These are phyloP conservation scores for Euphorbia schlechtendalii DNA, from an alignment of 441 rosid genomes.

Conservation along the genomic window DNA sequence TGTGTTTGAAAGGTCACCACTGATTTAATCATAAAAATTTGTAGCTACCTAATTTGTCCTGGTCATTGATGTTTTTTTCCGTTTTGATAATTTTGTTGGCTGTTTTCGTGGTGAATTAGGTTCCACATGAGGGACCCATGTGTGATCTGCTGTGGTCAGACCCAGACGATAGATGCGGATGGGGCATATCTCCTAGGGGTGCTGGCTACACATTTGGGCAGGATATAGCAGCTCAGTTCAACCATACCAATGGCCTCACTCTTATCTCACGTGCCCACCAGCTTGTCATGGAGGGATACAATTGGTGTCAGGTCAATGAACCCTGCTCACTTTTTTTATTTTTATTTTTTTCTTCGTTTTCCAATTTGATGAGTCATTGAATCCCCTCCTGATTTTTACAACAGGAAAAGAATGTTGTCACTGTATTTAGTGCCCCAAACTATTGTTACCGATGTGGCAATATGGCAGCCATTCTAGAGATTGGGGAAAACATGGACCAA, in stretches of 20 bases:
- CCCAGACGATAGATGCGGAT: conserved; percentile 97
- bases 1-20: too few species aligned
- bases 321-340: too few species aligned
- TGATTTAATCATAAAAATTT: neutral
- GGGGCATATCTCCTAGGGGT: conserved; percentile 99
- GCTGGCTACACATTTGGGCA: conserved; percentile 99
- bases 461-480: conserved; percentile 91
- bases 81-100: too few species aligned
- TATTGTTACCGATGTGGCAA: too few species aligned
- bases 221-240: conserved; percentile 82
- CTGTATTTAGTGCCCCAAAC: too few species aligned
- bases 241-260: conserved; percentile 82
- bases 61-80: too few species aligned
- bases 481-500: conserved; percentile 97
- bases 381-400: neutral
- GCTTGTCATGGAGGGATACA: conserved; percentile 98
- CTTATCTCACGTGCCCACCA: conserved; percentile 96
- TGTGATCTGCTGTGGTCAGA: conserved; percentile 98
- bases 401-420: too few species aligned
- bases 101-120: conserved; percentile 41
- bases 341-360: too few species aligned
- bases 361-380: too few species aligned
- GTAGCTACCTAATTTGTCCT: too few species aligned
- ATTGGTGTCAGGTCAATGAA: conserved; percentile 84
- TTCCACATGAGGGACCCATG: conserved; percentile 99